A percentile compares a stretch with the other conserved stretches of the same genome.
These are phyloP conservation scores for Zygotorulaspora chibaensis DNA, from an alignment of 805 yeast species.

Conservation along the genomic window DNA sequence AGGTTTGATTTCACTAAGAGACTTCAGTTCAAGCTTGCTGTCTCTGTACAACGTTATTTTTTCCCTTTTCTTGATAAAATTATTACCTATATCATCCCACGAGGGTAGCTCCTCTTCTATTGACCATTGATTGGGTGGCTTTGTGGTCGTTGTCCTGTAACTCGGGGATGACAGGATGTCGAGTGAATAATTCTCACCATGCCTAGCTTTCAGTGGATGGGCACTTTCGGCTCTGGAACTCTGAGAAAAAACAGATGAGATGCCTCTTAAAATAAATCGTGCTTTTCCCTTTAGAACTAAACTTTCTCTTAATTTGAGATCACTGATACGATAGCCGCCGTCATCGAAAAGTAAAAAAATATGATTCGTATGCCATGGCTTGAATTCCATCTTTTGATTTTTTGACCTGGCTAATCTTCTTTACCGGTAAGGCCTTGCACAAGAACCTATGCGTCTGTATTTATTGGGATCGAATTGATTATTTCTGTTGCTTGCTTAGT, in stretches of 20 bases:
- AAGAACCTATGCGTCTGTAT: too few species aligned
- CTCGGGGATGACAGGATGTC: background rate
- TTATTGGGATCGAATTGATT: too few species aligned
- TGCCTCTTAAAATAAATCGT: conserved; percentile 7
- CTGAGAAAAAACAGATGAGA: background rate
- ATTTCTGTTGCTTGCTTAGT: too few species aligned
- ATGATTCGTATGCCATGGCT: too few species aligned
- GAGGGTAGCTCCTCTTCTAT: background rate
- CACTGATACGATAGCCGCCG: conserved; percentile 15
- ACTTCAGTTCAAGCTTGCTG: conserved; percentile 1
- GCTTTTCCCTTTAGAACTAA: conserved; percentile 8
- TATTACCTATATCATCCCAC: background rate
- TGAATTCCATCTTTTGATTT: too few species aligned
- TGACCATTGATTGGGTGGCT: conserved; percentile 3
- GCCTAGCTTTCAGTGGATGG: background rate
- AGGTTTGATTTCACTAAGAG: too few species aligned
- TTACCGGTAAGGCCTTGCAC: too few species aligned
- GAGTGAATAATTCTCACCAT: too few species aligned
- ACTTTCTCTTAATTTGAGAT: conserved; percentile 10
- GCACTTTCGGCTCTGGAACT: background rate
- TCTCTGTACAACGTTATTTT: conserved; percentile 3
- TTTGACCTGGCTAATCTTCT: too few species aligned
- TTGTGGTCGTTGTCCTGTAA: too few species aligned
- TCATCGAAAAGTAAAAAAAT: background rate
- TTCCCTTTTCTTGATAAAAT: background rate